Evolutionary conservation across 768 basidiomycete species (phyloP).

Genomic region (Mrakia gelida): DNA sequence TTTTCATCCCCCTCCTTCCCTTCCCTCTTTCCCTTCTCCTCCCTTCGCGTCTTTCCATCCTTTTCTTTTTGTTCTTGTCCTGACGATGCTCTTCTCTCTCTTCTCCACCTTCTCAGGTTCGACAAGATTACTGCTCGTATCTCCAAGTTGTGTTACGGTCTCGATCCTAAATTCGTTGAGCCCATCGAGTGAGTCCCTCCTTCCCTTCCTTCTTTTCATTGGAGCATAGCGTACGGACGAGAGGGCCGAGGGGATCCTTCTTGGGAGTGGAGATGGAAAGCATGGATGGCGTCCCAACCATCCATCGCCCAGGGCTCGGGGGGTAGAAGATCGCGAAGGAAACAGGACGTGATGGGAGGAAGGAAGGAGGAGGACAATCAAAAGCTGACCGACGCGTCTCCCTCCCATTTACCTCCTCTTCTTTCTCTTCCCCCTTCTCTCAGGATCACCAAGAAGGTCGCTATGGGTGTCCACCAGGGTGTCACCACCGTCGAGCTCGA

Average conservation of each 20-base stretch:
- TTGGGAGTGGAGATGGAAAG: background rate
- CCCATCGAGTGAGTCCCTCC: slow-evolving; percentile 70
- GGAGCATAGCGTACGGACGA: no score
- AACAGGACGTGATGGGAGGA: background rate
- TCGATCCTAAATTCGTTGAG: slow-evolving; percentile 85
- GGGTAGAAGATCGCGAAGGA: background rate
- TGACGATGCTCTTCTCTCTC: background rate
- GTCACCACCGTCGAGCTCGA: slow-evolving; percentile 97
- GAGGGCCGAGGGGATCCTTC: no score
- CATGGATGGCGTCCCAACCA: background rate
- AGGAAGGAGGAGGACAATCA: background rate
- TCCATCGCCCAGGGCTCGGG: background rate
- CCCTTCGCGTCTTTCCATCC: background rate
- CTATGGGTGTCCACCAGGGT: slow-evolving; percentile 77
- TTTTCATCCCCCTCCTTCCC: background rate
- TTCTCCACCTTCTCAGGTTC: slow-evolving; percentile 36
- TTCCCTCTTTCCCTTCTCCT: background rate
- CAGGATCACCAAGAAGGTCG: slow-evolving; percentile 74
- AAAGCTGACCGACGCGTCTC: slow-evolving; percentile 10
- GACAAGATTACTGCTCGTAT: slow-evolving; percentile 64
- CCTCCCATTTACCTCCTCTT: background rate
- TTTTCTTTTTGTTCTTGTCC: no score
- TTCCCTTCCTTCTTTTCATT: background rate
- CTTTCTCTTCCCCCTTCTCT: background rate
- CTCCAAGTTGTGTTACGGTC: slow-evolving; percentile 82